Evolutionary conservation across 2,329 filamentous ascomycete genomes (phyloP), one percentile per base, ranked within the genome.

Genomic region (Ophiobolus disseminans): DNA sequence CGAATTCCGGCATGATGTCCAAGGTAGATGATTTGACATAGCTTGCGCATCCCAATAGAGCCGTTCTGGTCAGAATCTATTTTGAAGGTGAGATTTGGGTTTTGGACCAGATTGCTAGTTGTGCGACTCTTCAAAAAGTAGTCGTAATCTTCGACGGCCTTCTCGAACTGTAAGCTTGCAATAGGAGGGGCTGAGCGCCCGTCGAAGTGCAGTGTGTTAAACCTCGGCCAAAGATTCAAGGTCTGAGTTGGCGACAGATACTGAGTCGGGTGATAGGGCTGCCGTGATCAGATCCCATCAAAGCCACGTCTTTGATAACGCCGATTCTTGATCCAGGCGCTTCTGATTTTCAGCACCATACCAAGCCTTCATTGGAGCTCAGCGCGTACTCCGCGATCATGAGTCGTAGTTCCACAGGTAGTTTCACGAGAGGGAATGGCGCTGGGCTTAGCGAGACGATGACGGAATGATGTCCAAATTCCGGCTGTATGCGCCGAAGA

Each of bases 291-390:
- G 30, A 21, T 28, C 17, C 20, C 23, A 20, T 31, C 23, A 22
- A 2, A 4, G 17, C 22, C 19, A 6, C 11, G 6, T 7, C 4
- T n/a, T 34, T 31, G 40, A 42, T 25, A 4, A 5, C n/a, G 3
- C 40, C 40, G 10, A 42, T 13, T 32, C 14, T 23, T n/a, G 23
- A 21, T 14, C 28, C 37, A 6, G 37, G 14, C n/a, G 20, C 23
- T 20, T 34, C 26, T 2, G 11, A 32, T 16, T 39, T 42, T 38
- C 38, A 48, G 31, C 9, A 20, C 38, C 45, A 48, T 2, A 16
- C 5, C 11, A 48, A 32, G 10, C 32, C 28, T 3, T 22, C 10
- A 5, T 19, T 9, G n/a, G 21, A 31, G 11, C 16, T 13, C 13
- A 41, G 13, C 5, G 20, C 39, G 19, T 32, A 8, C 10, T 22